A percentile compares a stretch with the other conserved stretches of the same genome.
Conservation (phyloP, 2,329 filamentous ascomycete genomes). For the Colletotrichum sojae region DNA sequence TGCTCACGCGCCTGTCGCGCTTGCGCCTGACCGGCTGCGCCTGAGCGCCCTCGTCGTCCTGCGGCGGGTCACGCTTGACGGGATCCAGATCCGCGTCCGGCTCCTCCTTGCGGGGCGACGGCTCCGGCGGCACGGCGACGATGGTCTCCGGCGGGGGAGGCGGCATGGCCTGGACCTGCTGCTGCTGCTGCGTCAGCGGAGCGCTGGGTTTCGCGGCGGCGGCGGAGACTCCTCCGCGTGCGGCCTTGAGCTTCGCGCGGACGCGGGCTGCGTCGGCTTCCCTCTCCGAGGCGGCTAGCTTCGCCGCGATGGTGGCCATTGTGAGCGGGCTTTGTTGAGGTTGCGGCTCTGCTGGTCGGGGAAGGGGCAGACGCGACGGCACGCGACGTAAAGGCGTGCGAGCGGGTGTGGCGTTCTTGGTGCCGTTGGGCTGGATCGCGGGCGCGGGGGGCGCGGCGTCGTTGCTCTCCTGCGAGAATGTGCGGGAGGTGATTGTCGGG, state of each 20-base stretch:
- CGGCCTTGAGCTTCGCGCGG: slow-evolving; percentile 73
- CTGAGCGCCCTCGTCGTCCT: slow-evolving; percentile 16
- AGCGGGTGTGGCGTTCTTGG: slow-evolving; percentile 29
- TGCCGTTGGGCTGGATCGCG: slow-evolving; percentile 27
- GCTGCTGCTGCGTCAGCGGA: slow-evolving; percentile 48
- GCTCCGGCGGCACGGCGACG: slow-evolving; percentile 21
- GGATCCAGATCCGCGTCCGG: slow-evolving; percentile 48
- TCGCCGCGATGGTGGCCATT: slow-evolving; percentile 74
- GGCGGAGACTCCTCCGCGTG: slow-evolving; percentile 51
- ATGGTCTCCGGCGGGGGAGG: slow-evolving; percentile 38
- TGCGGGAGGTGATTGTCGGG: slow-evolving; percentile 14
- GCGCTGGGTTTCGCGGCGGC: slow-evolving; percentile 46
- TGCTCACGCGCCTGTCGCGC: slow-evolving; percentile 67
- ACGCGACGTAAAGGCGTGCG: slow-evolving; percentile 44
- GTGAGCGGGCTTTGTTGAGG: slow-evolving; percentile 70
- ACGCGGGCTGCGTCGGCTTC: slow-evolving; percentile 76
- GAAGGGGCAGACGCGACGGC: slow-evolving; percentile 52
- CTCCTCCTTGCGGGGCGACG: not conserved
- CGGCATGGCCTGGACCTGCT: slow-evolving; percentile 39
- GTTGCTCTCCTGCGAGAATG: slow-evolving; percentile 32
- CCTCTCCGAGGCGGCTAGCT: slow-evolving; percentile 74
- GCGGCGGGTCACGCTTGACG: slow-evolving; percentile 50
- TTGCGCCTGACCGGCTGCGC: slow-evolving; percentile 59
- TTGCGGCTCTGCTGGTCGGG: slow-evolving; percentile 54
- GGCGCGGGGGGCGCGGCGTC: slow-evolving; percentile 46